Percentiles rank a stretch among this genome's conserved stretches.
These are phyloP conservation scores for Picocystis sp. DNA, from an alignment of 163 green algal species.

Conservation along the genomic window DNA sequence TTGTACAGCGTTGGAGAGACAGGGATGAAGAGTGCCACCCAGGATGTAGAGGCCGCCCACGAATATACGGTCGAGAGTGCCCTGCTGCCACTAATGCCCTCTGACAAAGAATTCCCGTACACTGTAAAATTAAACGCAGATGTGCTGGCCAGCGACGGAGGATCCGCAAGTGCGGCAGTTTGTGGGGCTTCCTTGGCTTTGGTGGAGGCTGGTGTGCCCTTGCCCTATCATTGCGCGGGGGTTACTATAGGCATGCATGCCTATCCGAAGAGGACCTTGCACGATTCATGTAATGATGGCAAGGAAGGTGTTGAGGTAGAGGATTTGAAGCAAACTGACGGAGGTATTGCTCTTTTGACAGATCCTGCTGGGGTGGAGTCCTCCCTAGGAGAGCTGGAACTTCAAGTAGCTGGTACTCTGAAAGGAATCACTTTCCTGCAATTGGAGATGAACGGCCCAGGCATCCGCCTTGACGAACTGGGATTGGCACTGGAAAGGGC, in stretches of 20 bases:
- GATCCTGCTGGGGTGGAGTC: conserved; percentile 42
- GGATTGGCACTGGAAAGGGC: conserved; percentile 26
- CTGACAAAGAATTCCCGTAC: conserved; percentile 51
- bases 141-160: conserved; percentile 47
- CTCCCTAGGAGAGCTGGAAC: conserved; percentile 59
- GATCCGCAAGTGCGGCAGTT: conserved; percentile 48
- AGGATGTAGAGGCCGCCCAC: neutral
- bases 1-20: conserved; percentile 42
- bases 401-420: conserved; percentile 60
- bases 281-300: too few species aligned
- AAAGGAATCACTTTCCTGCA: conserved; percentile 56
- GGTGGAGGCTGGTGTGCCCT: conserved; percentile 45
- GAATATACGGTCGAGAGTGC: conserved; percentile 36
- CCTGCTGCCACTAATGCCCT: conserved; percentile 44
- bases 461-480: conserved; percentile 32
- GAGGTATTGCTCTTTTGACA: conserved; percentile 1
- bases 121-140: conserved; percentile 50
- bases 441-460: conserved; percentile 52
- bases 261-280: too few species aligned
- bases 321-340: neutral
- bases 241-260: conserved; percentile 43
- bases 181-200: conserved; percentile 48
- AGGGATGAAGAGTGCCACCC: conserved; percentile 8
- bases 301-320: too few species aligned
- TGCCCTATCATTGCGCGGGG: conserved; percentile 41